Conservation (phyloP, 2,329 filamentous ascomycete species). For the Diaporthe citrichinensis region DNA sequence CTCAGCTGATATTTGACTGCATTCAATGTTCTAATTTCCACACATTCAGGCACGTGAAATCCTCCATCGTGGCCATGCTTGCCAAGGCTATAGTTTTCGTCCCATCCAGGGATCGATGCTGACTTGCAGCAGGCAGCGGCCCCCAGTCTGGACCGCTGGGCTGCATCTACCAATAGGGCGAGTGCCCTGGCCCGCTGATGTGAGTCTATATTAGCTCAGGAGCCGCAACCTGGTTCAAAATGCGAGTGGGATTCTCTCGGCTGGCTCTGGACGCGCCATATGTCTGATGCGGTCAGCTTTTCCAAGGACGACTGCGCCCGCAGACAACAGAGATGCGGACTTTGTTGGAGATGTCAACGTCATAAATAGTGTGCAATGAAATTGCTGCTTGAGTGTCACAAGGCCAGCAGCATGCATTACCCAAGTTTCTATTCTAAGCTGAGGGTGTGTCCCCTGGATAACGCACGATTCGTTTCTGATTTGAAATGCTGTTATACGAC, state of each 20-base stretch:
- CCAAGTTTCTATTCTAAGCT: too few relatives aligned
- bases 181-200: neutral
- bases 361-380: neutral
- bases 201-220: neutral
- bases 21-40: neutral
- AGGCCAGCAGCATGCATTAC: neutral
- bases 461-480: neutral
- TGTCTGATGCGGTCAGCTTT: neutral
- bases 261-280: neutral
- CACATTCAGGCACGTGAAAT: neutral
- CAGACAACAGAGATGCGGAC: too few relatives aligned
- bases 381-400: neutral
- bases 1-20: neutral
- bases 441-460: too few relatives aligned
- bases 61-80: neutral
- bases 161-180: neutral
- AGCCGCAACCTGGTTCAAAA: neutral
- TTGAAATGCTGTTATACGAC: neutral
- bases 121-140: constrained; percentile 25
- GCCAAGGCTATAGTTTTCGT: constrained; percentile 21
- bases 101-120: constrained; percentile 7
- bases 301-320: constrained; percentile 16
- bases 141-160: neutral
- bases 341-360: neutral
- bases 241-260: neutral